Evolutionary conservation across 2,329 filamentous ascomycete genomes (phyloP).

Genomic region (Parastagonospora nodorum): DNA sequence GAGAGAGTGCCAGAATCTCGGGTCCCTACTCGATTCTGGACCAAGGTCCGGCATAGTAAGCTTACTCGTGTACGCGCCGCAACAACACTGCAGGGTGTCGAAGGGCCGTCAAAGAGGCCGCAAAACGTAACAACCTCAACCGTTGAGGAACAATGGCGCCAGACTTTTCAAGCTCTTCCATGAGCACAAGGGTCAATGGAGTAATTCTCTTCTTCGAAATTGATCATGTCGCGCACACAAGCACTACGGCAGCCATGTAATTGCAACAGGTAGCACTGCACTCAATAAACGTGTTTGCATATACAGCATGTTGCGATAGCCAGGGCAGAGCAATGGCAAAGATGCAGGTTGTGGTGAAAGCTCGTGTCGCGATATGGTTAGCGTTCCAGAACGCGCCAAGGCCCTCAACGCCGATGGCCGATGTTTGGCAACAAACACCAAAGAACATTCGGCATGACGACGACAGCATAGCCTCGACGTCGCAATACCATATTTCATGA

Average conservation of each 20-base stretch:
- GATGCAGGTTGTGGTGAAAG: neutral
- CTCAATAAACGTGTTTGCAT: neutral
- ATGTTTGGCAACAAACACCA: constrained; percentile 26
- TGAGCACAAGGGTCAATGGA: no score
- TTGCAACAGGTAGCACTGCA: no score
- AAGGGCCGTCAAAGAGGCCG: no score
- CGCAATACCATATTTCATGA: constrained; percentile 6
- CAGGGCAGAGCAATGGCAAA: neutral
- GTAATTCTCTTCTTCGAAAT: no score
- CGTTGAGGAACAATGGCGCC: no score
- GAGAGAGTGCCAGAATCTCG: neutral
- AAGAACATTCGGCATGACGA: neutral
- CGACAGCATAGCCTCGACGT: neutral
- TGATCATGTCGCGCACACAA: no score
- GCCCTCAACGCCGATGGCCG: constrained; percentile 4
- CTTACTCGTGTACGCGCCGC: neutral
- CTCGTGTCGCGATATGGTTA: neutral
- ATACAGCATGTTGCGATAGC: neutral
- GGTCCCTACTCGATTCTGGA: neutral
- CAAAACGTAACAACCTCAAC: no score
- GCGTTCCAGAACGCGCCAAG: neutral
- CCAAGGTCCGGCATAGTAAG: neutral
- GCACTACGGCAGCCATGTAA: no score
- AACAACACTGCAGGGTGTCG: neutral
- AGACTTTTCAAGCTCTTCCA: no score